phyloP scores from a whole-genome alignment of 805 yeast genomes.

The Clavispora fructus region DNA sequence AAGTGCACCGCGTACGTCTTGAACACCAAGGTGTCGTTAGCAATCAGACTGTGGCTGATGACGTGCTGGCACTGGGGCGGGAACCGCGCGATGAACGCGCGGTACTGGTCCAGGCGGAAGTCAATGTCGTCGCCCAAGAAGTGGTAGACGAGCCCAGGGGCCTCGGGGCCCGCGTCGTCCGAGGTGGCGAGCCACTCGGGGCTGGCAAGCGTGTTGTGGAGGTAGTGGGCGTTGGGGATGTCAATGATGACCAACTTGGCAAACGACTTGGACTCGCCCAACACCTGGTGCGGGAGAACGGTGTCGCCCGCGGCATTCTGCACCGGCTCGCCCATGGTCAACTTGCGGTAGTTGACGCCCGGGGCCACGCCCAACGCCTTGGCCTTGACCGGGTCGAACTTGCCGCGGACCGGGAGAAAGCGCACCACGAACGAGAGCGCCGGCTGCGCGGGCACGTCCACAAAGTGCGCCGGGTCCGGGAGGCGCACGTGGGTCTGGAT shows the following conservation, averaged over 20 bases:
- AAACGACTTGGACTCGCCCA: constrained; percentile 56
- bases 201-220: constrained; percentile 22
- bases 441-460: constrained; percentile 29
- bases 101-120: constrained; percentile 36
- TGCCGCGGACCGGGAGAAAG: constrained; percentile 68
- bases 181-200: constrained; percentile 27
- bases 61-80: constrained; percentile 52
- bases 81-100: constrained; percentile 49
- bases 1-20: constrained; percentile 48
- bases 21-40: constrained; percentile 58
- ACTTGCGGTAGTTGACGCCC: constrained; percentile 51
- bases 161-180: constrained; percentile 28
- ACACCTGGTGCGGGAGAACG: constrained; percentile 65
- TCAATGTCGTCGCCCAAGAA: constrained; percentile 64
- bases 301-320: constrained; percentile 52
- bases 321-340: constrained; percentile 59
- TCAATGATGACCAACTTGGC: constrained; percentile 66
- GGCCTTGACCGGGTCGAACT: constrained; percentile 65
- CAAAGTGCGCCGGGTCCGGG: constrained; percentile 18
- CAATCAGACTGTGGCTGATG: constrained; percentile 64
- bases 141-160: constrained; percentile 62
- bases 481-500: constrained; percentile 34
- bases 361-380: constrained; percentile 61
- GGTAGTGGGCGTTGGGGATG: constrained; percentile 53
- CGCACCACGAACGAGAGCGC: constrained; percentile 67